Conservation (phyloP, 148 eudicot species). For the Hydrangea macrophylla region DNA sequence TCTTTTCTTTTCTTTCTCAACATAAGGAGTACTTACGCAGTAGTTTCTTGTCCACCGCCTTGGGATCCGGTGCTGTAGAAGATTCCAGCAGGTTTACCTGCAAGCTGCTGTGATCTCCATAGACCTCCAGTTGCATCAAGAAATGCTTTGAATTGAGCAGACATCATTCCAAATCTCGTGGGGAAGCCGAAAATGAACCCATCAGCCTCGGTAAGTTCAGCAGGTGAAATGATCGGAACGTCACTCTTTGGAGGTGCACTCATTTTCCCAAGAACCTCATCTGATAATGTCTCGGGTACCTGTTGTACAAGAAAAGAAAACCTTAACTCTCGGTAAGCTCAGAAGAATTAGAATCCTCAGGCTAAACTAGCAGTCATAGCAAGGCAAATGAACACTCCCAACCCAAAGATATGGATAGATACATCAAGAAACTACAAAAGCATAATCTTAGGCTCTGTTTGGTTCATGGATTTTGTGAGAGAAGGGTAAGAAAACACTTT, state of each 20-base stretch:
- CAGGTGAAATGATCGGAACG: conserved; percentile 62
- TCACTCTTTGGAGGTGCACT: conserved; percentile 77
- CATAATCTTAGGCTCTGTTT: not conserved
- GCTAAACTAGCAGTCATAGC: not conserved
- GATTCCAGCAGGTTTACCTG: conserved; percentile 93
- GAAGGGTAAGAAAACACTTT: no score
- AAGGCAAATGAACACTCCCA: not conserved
- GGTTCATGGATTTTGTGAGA: no score
- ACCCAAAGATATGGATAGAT: not conserved
- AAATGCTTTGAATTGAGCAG: conserved; percentile 90
- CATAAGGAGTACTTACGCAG: conserved; percentile 91
- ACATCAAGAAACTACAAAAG: not conserved
- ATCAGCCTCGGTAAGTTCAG: conserved; percentile 74
- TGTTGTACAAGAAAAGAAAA: conserved; percentile 22
- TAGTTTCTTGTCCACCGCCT: conserved; percentile 90
- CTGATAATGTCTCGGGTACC: conserved; percentile 75
- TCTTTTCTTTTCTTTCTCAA: no score
- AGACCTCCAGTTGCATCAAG: conserved; percentile 80
- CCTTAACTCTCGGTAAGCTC: not conserved
- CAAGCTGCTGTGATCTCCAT: conserved; percentile 83
- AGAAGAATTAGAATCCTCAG: conserved; percentile 1
- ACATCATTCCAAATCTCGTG: conserved; percentile 88
- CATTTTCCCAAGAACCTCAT: conserved; percentile 78
- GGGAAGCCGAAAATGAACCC: conserved; percentile 92
- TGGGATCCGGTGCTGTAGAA: conserved; percentile 88